Evolutionary conservation across 768 basidiomycete genomes (phyloP).

Genomic region (Tricholoma sp.): DNA sequence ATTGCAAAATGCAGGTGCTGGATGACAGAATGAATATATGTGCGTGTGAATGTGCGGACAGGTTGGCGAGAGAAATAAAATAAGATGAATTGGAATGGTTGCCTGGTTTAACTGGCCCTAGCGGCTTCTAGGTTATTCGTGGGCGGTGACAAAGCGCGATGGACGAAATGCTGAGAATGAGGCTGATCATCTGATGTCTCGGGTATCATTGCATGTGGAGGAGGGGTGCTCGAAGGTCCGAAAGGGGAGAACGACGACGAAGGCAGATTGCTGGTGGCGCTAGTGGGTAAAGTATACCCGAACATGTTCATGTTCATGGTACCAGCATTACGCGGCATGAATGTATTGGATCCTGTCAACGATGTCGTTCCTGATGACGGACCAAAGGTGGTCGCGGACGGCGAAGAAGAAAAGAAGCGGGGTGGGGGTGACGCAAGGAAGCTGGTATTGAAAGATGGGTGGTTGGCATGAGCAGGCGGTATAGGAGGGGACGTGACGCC

Average conservation of each 20-base stretch:
- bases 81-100: conserved; percentile 14
- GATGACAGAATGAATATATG: conserved; percentile 20
- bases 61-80: background rate
- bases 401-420: conserved; percentile 37
- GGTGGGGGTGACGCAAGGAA: conserved; percentile 41
- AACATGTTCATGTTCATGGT: conserved; percentile 19
- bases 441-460: conserved; percentile 21
- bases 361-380: conserved; percentile 21
- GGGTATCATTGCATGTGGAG: conserved; percentile 32
- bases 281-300: conserved; percentile 22
- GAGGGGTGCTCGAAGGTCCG: conserved; percentile 25
- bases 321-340: conserved; percentile 29
- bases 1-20: conserved; percentile 17
- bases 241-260: conserved; percentile 33
- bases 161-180: conserved; percentile 30
- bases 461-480: conserved; percentile 6
- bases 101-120: conserved; percentile 32
- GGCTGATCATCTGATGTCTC: conserved; percentile 29
- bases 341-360: conserved; percentile 29
- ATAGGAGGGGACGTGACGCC: conserved; percentile 17
- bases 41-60: conserved; percentile 14
- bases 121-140: conserved; percentile 41
- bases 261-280: conserved; percentile 14
- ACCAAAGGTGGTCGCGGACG: conserved; percentile 22
- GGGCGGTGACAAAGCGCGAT: conserved; percentile 26